Conservation (phyloP, 768 basidiomycete species). For the Tylopilus balloui region DNA sequence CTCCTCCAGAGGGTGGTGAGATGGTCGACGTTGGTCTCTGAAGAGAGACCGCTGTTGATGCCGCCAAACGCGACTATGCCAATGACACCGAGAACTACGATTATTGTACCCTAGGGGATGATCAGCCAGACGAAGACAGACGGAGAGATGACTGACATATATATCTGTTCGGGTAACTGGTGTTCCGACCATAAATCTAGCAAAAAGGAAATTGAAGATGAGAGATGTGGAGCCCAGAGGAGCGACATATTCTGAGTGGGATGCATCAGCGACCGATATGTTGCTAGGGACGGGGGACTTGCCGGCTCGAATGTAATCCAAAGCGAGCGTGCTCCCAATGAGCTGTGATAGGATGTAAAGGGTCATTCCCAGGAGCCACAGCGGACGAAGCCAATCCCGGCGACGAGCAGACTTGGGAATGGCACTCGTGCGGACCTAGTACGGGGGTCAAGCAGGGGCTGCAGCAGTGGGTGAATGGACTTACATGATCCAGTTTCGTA, state of each 20-base stretch:
- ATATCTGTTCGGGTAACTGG: slow-evolving; percentile 83
- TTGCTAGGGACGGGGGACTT: slow-evolving; percentile 13
- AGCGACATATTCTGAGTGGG: slow-evolving; percentile 79
- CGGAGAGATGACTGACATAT: slow-evolving; percentile 46
- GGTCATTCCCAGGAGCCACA: slow-evolving; percentile 90
- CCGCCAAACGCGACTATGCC: slow-evolving; percentile 87
- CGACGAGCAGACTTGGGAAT: slow-evolving; percentile 73
- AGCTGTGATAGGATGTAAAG: slow-evolving; percentile 91
- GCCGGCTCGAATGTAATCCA: slow-evolving; percentile 87
- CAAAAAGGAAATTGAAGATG: slow-evolving; percentile 95
- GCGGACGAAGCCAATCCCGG: slow-evolving; percentile 75
- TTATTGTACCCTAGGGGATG: slow-evolving; percentile 61
- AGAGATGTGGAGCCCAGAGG: slow-evolving; percentile 91
- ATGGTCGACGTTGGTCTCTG: slow-evolving; percentile 67
- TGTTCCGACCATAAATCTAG: slow-evolving; percentile 80
- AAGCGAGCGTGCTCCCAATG: slow-evolving; percentile 80
- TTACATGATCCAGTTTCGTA: slow-evolving; percentile 88
- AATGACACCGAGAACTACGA: slow-evolving; percentile 79
- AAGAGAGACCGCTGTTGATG: slow-evolving; percentile 73
- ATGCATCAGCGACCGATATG: slow-evolving; percentile 10
- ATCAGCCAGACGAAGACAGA: background rate
- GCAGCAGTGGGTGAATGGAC: slow-evolving; percentile 23
- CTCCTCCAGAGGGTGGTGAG: slow-evolving; percentile 84
- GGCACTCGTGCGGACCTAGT: slow-evolving; percentile 65
- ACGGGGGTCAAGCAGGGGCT: background rate